A percentile compares a stretch with the other conserved stretches of the same genome.
Evolutionary conservation across 164 flowering plant species (phyloP).

Genomic region (Macadamia tetraphylla): DNA sequence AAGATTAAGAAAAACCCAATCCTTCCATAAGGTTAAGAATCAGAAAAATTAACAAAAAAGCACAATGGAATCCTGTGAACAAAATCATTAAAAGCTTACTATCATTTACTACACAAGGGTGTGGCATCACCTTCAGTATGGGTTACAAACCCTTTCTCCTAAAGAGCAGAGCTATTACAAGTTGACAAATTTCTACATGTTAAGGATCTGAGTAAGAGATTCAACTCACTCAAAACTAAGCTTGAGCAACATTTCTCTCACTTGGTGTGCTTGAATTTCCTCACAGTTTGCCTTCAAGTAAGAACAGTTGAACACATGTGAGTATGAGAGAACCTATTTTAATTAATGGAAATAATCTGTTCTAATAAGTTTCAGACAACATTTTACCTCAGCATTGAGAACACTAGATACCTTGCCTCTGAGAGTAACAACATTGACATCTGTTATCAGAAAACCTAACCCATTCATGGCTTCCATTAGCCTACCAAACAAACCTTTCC

Average conservation of each 20-base stretch:
- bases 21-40: too few relatives aligned
- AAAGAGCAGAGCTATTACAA: too few relatives aligned
- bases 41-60: too few relatives aligned
- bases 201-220: too few relatives aligned
- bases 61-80: too few relatives aligned
- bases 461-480: slow-evolving; percentile 46
- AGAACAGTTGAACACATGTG: not conserved
- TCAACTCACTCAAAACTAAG: too few relatives aligned
- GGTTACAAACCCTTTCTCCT: too few relatives aligned
- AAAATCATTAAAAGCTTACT: too few relatives aligned
- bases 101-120: too few relatives aligned
- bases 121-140: too few relatives aligned
- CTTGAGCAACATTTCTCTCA: slow-evolving; percentile 28
- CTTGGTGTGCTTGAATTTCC: slow-evolving; percentile 21
- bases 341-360: not conserved
- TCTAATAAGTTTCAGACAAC: not conserved
- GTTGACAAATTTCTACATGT: not conserved
- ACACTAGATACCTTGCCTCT: slow-evolving; percentile 38
- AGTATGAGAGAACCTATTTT: not conserved
- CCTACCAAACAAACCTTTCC: slow-evolving; percentile 41
- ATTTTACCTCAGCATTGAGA: slow-evolving; percentile 46
- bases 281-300: slow-evolving; percentile 20
- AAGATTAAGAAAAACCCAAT: too few relatives aligned
- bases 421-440: slow-evolving; percentile 52
- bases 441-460: slow-evolving; percentile 38